Percentiles rank a stretch among this genome's conserved stretches.
These are phyloP conservation scores for Malassezia furfur DNA, from an alignment of 1,284 basidiomycete species.

Conservation along the genomic window DNA sequence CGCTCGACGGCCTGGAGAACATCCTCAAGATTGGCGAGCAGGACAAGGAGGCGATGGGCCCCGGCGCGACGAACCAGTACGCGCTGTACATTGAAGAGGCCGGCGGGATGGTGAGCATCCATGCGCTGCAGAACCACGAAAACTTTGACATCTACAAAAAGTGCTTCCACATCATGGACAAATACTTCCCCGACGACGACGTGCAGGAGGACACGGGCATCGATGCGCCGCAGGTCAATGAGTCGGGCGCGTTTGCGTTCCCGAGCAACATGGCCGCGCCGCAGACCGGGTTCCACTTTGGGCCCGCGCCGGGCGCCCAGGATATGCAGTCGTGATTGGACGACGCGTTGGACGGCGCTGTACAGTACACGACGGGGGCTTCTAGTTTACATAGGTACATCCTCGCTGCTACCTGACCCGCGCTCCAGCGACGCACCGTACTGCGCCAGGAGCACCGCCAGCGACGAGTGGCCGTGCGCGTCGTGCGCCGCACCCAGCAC, in stretches of 20 bases:
- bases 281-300: constrained; percentile 44
- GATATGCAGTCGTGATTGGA: constrained; percentile 32
- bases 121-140: constrained; percentile 98
- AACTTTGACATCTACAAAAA: constrained; percentile 99
- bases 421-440: constrained; percentile 2
- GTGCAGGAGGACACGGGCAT: constrained; percentile 59
- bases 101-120: constrained; percentile 90
- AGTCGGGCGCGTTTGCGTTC: constrained; percentile 71
- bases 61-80: constrained; percentile 81
- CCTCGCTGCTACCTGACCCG: not conserved
- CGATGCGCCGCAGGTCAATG: constrained; percentile 70
- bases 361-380: constrained; percentile 7
- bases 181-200: constrained; percentile 51
- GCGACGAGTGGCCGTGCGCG: not conserved
- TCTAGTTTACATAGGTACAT: constrained; percentile 4
- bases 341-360: constrained; percentile 3
- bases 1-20: constrained; percentile 95
- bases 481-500: not conserved
- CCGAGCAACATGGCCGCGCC: constrained; percentile 50
- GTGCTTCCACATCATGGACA: constrained; percentile 77
- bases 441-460: constrained; percentile 1
- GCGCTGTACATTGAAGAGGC: constrained; percentile 88
- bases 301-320: constrained; percentile 21
- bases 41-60: constrained; percentile 75
- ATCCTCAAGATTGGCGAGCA: constrained; percentile 96